Base-by-base conservation (phyloP, 257 asterid species). In the Primulina eburnea region DNA sequence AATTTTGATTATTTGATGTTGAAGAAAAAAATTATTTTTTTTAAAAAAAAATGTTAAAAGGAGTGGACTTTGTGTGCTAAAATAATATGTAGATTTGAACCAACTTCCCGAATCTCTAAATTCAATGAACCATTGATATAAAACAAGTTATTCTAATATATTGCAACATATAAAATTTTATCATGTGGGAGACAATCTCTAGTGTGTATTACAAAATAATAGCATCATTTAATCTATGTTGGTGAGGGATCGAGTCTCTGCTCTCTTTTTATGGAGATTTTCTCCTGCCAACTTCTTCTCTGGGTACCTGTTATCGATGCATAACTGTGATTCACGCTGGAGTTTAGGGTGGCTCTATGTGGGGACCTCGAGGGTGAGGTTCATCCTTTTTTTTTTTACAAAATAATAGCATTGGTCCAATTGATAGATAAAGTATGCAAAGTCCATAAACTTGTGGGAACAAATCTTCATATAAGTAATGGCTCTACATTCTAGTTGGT, bases 121-220 rank as follows among this genome's bases (percentile, higher is more conserved):
- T 65, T 34, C 86, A 76, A 76, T 75, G 89, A 66, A 84, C 80
- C 60, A 37, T 52, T 72, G 55, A 58, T 71, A 33, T 26, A 6
- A 55, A 33, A 69, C 61, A 76, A 73, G 70, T 18, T 71, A 58
- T 67, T 58, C 74, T 73, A 74, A 75, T 71, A 71, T 69, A 53
- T 18, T 64, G 61, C 76, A 65, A 76, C 61, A 63, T 79, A 77
- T 67, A 70, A 64, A 71, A 84, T 65, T 76, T 60, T 65, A 81
- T 78, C 76, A 63, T 62, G 10, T 30, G 20, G 77, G 76, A 35
- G 69, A 56, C 72, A 67, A 74, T 56, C 34, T 65, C 59, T 53
- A 34, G 11, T 69, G 71, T 68, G 55, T 33, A 5, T 18, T 34
- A 21, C 12, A 6, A 60, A 62, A 14, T 50, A 72, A 61, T 57